Conservation (phyloP, 495 filamentous ascomycete genomes). For the Tuber indicum region DNA sequence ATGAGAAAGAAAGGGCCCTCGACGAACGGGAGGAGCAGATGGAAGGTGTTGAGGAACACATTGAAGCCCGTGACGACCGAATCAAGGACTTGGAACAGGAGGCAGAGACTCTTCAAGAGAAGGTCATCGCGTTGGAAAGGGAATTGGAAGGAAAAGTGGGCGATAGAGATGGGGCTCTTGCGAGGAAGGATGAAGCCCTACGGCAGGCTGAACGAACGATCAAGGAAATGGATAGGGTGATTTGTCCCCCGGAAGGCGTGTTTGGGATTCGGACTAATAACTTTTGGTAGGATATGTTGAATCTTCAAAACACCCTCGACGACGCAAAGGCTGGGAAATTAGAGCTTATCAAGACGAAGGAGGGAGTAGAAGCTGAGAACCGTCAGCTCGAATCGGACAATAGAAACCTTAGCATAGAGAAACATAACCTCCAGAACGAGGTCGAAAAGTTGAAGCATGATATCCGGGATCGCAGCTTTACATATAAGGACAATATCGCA, state of each 20-base stretch:
- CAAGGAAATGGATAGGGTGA: conserved; percentile 36
- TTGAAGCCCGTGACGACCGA: conserved; percentile 45
- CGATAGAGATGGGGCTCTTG: conserved; percentile 23
- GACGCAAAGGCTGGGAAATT: conserved; percentile 29
- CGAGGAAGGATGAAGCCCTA: conserved; percentile 32
- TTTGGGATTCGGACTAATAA: not conserved
- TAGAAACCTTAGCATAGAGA: conserved; percentile 29
- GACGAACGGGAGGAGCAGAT: conserved; percentile 57
- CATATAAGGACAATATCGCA: conserved; percentile 65
- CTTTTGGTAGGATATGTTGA: conserved; percentile 6
- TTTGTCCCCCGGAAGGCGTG: not conserved
- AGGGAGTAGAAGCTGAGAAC: conserved; percentile 34
- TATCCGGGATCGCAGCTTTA: conserved; percentile 70
- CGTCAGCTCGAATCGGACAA: conserved; percentile 46
- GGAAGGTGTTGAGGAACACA: conserved; percentile 51
- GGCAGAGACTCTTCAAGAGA: conserved; percentile 25
- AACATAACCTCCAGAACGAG: conserved; percentile 26
- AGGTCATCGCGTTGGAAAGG: conserved; percentile 41
- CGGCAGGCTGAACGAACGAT: conserved; percentile 33
- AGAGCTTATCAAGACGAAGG: conserved; percentile 28
- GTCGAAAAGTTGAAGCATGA: conserved; percentile 61
- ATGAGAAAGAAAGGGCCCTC: conserved; percentile 56
- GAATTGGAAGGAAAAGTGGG: conserved; percentile 45
- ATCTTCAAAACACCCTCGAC: conserved; percentile 33
- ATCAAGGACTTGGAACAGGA: conserved; percentile 35